Evolutionary conservation across 2,329 filamentous ascomycete species (phyloP).

Genomic region (Helminthosporium solani): DNA sequence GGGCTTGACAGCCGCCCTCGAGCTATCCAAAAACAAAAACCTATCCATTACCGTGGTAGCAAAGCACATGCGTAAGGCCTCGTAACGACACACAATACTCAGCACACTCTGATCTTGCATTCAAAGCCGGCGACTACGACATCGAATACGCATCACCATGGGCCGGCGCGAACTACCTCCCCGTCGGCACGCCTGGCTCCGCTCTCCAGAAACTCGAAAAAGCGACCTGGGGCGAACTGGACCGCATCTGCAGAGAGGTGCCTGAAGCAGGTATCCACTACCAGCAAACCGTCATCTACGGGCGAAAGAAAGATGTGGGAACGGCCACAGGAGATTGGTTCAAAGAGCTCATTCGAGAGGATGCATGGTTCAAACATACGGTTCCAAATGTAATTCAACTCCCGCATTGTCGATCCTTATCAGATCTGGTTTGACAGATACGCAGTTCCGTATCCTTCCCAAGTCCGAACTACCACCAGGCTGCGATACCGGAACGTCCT

Average conservation of each 20-base stretch:
- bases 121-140: slow-evolving; percentile 73
- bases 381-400: slow-evolving; percentile 62
- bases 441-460: slow-evolving; percentile 62
- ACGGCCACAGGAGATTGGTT: slow-evolving; percentile 60
- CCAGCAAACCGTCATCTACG: slow-evolving; percentile 61
- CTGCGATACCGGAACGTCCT: slow-evolving; percentile 70
- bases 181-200: slow-evolving; percentile 49
- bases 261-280: slow-evolving; percentile 81
- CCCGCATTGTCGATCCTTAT: not conserved
- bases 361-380: slow-evolving; percentile 73
- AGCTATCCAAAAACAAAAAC: slow-evolving; percentile 57
- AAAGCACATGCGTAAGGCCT: slow-evolving; percentile 70
- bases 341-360: slow-evolving; percentile 63
- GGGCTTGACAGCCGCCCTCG: slow-evolving; percentile 64
- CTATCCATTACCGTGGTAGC: slow-evolving; percentile 70
- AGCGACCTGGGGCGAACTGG: slow-evolving; percentile 49
- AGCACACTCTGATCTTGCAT: not conserved
- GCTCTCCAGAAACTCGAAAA: slow-evolving; percentile 44
- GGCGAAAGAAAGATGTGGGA: slow-evolving; percentile 63
- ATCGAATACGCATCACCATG: slow-evolving; percentile 88
- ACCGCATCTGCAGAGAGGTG: slow-evolving; percentile 54
- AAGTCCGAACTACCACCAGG: slow-evolving; percentile 59
- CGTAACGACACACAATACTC: not conserved
- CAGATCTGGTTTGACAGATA: slow-evolving; percentile 7
- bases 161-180: slow-evolving; percentile 79